Percentiles rank a stretch among this genome's conserved stretches.
These are phyloP conservation scores for Saccharomyces eubayanus DNA, from an alignment of 805 yeast genomes.

Conservation along the genomic window DNA sequence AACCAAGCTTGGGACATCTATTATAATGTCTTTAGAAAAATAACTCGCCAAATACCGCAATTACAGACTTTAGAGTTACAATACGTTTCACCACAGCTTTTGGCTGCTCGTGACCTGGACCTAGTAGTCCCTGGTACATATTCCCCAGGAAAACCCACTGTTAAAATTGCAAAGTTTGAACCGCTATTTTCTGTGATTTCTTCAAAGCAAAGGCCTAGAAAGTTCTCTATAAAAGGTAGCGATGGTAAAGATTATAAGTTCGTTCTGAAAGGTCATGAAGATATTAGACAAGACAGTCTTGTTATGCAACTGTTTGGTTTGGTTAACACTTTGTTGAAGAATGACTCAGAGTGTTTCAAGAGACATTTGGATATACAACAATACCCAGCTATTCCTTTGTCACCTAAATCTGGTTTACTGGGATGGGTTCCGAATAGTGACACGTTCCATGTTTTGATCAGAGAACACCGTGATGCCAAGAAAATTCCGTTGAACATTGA, in stretches of 20 bases:
- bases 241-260: conserved; percentile 84
- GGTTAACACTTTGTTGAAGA: conserved; percentile 77
- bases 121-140: conserved; percentile 91
- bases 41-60: conserved; percentile 80
- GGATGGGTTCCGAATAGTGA: conserved; percentile 98
- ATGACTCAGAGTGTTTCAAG: conserved; percentile 92
- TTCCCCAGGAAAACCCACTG: conserved; percentile 58
- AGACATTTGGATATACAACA: conserved; percentile 88
- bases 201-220: conserved; percentile 91
- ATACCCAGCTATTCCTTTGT: conserved; percentile 86
- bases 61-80: conserved; percentile 76
- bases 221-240: conserved; percentile 64
- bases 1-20: conserved; percentile 98
- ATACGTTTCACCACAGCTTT: conserved; percentile 81
- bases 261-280: conserved; percentile 87
- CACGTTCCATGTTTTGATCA: conserved; percentile 84
- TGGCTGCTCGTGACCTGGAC: conserved; percentile 66
- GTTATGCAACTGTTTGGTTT: conserved; percentile 96
- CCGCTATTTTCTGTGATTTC: conserved; percentile 76
- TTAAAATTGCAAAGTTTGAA: conserved; percentile 64
- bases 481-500: conserved; percentile 84
- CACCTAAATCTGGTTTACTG: conserved; percentile 90
- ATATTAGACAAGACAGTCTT: conserved; percentile 89
- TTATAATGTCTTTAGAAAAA: conserved; percentile 82
- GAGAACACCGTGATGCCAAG: conserved; percentile 86